Percentiles rank a stretch among this genome's conserved stretches.
Evolutionary conservation across 495 filamentous ascomycete genomes (phyloP).

Genomic region (Viridothelium virens): DNA sequence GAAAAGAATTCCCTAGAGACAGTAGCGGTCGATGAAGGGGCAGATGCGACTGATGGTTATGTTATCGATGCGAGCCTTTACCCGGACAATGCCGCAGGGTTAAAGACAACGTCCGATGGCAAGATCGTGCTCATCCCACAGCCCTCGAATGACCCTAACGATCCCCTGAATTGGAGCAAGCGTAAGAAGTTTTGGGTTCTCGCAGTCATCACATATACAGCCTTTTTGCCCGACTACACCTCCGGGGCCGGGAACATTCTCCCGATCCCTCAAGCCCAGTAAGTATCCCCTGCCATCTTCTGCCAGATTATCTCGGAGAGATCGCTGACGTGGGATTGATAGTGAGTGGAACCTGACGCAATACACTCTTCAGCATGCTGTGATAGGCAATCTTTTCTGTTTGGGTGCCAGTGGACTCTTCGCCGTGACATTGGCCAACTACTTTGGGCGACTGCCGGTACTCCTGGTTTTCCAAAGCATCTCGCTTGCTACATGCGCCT

Average conservation of each 20-base stretch:
- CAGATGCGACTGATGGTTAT: slow-evolving; percentile 14
- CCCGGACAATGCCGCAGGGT: not conserved
- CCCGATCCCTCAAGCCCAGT: slow-evolving; percentile 15
- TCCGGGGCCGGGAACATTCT: not conserved
- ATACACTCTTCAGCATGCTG: slow-evolving; percentile 11
- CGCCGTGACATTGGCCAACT: slow-evolving; percentile 16
- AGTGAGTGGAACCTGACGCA: slow-evolving; percentile 17
- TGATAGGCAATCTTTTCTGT: slow-evolving; percentile 14
- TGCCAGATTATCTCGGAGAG: not conserved
- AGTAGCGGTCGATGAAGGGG: slow-evolving; percentile 10
- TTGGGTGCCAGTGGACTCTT: slow-evolving; percentile 16
- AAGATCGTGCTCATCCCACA: slow-evolving; percentile 20
- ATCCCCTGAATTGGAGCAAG: slow-evolving; percentile 19
- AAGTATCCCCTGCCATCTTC: not conserved
- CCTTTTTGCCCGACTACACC: slow-evolving; percentile 16
- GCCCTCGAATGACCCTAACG: slow-evolving; percentile 17
- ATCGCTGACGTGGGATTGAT: not conserved
- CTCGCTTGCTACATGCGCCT: slow-evolving; percentile 12
- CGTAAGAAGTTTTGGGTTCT: slow-evolving; percentile 18
- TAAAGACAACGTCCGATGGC: slow-evolving; percentile 20
- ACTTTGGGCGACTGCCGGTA: slow-evolving; percentile 19
- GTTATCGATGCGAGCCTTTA: slow-evolving; percentile 14
- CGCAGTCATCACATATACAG: slow-evolving; percentile 15
- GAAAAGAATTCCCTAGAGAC: not conserved
- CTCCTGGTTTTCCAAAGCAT: slow-evolving; percentile 15